Percentiles rank a stretch among this genome's conserved stretches.
Conservation (phyloP, 1,284 basidiomycete species). For the Pseudozyma sp. region DNA sequence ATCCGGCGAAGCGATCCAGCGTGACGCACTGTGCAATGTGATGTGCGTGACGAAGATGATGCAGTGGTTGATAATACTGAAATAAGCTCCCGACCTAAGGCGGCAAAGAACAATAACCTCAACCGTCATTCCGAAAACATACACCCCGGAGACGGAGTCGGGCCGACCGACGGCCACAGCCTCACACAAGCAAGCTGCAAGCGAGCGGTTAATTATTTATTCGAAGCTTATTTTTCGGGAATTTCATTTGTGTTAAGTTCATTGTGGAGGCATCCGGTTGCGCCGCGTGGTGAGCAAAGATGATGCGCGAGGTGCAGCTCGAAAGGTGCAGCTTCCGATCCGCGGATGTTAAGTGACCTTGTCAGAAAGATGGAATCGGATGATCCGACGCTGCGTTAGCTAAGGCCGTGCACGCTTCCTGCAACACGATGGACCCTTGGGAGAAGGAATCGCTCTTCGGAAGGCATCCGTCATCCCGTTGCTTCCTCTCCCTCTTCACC, state of each 20-base stretch:
- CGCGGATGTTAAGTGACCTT: conserved; percentile 18
- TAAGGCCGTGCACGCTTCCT: conserved; percentile 16
- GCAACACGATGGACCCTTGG: conserved; percentile 15
- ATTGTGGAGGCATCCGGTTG: too few relatives aligned
- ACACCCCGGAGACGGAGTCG: not conserved
- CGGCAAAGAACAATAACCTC: not conserved
- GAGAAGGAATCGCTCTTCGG: not conserved
- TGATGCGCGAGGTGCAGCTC: conserved; percentile 21
- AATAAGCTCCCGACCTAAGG: conserved; percentile 3
- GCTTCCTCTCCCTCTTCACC: not conserved
- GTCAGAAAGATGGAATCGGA: conserved; percentile 1
- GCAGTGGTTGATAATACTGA: too few relatives aligned
- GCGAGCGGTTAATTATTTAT: not conserved
- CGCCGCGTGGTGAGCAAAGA: too few relatives aligned
- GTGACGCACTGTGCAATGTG: too few relatives aligned
- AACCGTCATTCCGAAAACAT: not conserved
- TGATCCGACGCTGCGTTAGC: conserved; percentile 20
- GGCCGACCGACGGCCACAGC: conserved; percentile 4
- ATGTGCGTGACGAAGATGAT: too few relatives aligned
- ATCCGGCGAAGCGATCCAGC: too few relatives aligned
- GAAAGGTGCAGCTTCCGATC: conserved; percentile 31
- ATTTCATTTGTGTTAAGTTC: too few relatives aligned
- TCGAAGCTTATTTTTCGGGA: too few relatives aligned
- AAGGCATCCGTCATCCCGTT: not conserved
- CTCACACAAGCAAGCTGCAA: not conserved